Evolutionary conservation across 495 filamentous ascomycete species (phyloP).

Genomic region (Tuber calosporum): DNA sequence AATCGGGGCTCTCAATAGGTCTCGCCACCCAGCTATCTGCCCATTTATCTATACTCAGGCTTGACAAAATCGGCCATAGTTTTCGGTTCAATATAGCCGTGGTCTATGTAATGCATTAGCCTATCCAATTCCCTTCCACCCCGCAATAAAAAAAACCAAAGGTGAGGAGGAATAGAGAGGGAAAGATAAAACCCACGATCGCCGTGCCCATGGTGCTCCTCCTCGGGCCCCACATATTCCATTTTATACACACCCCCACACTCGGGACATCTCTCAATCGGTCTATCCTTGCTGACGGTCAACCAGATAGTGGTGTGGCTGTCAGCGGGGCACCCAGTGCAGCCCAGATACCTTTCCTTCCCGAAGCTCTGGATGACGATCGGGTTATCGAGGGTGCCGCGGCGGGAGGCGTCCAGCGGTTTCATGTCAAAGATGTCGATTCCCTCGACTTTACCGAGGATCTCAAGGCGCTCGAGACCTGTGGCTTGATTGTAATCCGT

Average conservation of each 20-base stretch:
- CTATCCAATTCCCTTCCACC: neutral
- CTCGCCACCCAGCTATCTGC: conserved; percentile 15
- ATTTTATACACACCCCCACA: conserved; percentile 94
- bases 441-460: conserved; percentile 98
- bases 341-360: conserved; percentile 82
- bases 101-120: conserved; percentile 40
- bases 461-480: conserved; percentile 95
- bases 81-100: conserved; percentile 56
- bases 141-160: neutral
- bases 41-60: conserved; percentile 72
- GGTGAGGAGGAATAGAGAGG: neutral
- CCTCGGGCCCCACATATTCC: conserved; percentile 81
- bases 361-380: conserved; percentile 82
- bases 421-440: conserved; percentile 98
- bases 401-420: conserved; percentile 82
- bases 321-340: conserved; percentile 89
- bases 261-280: conserved; percentile 83
- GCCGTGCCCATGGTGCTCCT: conserved; percentile 48
- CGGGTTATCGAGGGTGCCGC: conserved; percentile 84
- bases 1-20: neutral
- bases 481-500: conserved; percentile 91
- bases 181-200: conserved; percentile 30
- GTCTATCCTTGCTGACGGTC: conserved; percentile 80
- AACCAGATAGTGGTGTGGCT: conserved; percentile 87
- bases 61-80: conserved; percentile 88